phyloP scores from a whole-genome alignment of 441 rosid genomes.

The Croton setiger region DNA sequence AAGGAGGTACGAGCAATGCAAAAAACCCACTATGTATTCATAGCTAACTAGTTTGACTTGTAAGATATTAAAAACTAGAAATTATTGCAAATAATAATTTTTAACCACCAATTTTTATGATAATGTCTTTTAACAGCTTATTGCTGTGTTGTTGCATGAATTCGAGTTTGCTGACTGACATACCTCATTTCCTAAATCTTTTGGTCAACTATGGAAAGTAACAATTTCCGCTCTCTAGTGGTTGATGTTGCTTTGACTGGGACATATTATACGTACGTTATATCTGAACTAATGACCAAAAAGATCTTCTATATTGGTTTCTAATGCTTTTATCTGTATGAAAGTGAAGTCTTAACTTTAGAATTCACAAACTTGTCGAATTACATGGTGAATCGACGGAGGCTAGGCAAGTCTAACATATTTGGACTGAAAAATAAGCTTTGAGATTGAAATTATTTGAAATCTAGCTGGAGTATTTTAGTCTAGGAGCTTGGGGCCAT shows the following conservation, averaged over 20 bases:
- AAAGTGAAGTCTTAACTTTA: not conserved
- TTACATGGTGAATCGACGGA: not conserved
- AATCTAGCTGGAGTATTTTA: not conserved
- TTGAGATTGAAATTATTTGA: not conserved
- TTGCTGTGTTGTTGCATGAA: not conserved
- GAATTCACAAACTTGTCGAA: not conserved
- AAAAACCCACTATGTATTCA: not conserved
- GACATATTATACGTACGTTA: not conserved
- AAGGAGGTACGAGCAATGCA: no score
- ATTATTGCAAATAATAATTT: not conserved
- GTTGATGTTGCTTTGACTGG: not conserved
- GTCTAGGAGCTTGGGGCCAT: not conserved
- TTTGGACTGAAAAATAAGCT: not conserved
- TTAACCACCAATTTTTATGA: not conserved
- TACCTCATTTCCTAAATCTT: not conserved
- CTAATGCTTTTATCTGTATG: not conserved
- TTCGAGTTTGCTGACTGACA: not conserved
- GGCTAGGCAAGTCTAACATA: not conserved
- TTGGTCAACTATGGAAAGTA: not conserved
- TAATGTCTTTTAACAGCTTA: not conserved
- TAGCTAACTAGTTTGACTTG: not conserved
- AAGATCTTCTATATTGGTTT: no score
- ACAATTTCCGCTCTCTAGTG: no score
- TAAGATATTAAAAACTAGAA: not conserved
- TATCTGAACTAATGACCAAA: not conserved